A percentile compares a stretch with the other conserved stretches of the same genome.
Conservation (phyloP, 106 monocot species). For the Acorus calamus region DNA sequence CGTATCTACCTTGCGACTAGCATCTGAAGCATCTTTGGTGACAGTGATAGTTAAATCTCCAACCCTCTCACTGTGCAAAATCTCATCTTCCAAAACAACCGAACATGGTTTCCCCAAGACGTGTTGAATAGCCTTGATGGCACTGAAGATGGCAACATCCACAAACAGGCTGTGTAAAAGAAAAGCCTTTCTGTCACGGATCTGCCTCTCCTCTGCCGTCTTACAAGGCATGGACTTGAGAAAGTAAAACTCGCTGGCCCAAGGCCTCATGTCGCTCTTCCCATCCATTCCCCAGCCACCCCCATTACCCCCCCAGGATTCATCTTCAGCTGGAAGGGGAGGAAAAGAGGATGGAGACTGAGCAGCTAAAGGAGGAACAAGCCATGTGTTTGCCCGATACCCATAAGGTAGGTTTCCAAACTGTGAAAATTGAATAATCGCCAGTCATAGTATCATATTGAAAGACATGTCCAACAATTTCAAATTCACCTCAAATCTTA, state of each 20-base stretch:
- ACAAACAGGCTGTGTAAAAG: conserved; percentile 89
- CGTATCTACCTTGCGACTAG: conserved; percentile 85
- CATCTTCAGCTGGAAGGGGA: conserved; percentile 80
- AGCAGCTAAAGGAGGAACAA: conserved; percentile 84
- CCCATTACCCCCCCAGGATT: conserved; percentile 86
- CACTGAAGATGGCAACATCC: conserved; percentile 79
- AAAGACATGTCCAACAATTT: no score
- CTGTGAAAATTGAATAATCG: conserved; percentile 29
- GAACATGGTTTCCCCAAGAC: conserved; percentile 32
- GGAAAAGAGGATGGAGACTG: conserved; percentile 65
- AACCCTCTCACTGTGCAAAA: conserved; percentile 62
- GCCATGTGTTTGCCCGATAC: conserved; percentile 98
- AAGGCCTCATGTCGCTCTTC: conserved; percentile 52
- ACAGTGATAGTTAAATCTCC: conserved; percentile 77
- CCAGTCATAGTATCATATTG: background rate
- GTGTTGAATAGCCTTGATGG: conserved; percentile 59
- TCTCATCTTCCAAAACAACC: conserved; percentile 25
- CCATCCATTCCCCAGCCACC: conserved; percentile 89
- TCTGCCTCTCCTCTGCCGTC: conserved; percentile 83
- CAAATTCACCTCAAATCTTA: no score
- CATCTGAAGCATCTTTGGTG: conserved; percentile 72
- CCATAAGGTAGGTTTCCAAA: conserved; percentile 99
- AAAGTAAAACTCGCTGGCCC: conserved; percentile 70
- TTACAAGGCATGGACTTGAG: conserved; percentile 89
- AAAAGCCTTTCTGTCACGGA: conserved; percentile 87